Conservation (phyloP, 129 eudicot species). For the Helianthus tuberosus region DNA sequence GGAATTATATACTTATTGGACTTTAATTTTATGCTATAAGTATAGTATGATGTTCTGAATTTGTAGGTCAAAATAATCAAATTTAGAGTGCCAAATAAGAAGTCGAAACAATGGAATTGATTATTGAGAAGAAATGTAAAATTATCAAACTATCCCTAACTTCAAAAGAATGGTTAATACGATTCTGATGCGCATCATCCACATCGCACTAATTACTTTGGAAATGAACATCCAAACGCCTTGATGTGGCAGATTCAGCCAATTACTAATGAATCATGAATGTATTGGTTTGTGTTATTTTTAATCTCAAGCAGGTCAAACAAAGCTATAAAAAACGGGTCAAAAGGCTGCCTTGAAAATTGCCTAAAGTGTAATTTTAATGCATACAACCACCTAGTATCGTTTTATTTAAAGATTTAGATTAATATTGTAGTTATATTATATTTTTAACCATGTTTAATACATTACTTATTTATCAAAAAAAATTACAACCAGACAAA, state of each 20-base stretch:
- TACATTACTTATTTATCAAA: not conserved
- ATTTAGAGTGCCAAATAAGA: not conserved
- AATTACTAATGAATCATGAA: slow-evolving; percentile 5
- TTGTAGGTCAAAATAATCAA: too few relatives aligned
- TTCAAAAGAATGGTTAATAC: not conserved
- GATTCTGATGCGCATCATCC: not conserved
- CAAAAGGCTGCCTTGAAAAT: not conserved
- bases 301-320: not conserved
- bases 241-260: not conserved
- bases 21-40: too few relatives aligned
- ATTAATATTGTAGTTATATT: not conserved
- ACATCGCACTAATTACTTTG: not conserved
- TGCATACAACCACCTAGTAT: not conserved
- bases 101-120: not conserved
- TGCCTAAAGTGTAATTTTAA: not conserved
- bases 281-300: not conserved
- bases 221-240: not conserved
- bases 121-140: not conserved
- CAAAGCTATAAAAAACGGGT: not conserved
- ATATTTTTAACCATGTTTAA: not conserved
- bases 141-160: not conserved
- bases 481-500: not conserved
- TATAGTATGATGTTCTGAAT: too few relatives aligned
- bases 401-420: not conserved
- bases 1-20: too few relatives aligned